Conservation (phyloP, 345 rosid species). For the Bruguiera parviflora region DNA sequence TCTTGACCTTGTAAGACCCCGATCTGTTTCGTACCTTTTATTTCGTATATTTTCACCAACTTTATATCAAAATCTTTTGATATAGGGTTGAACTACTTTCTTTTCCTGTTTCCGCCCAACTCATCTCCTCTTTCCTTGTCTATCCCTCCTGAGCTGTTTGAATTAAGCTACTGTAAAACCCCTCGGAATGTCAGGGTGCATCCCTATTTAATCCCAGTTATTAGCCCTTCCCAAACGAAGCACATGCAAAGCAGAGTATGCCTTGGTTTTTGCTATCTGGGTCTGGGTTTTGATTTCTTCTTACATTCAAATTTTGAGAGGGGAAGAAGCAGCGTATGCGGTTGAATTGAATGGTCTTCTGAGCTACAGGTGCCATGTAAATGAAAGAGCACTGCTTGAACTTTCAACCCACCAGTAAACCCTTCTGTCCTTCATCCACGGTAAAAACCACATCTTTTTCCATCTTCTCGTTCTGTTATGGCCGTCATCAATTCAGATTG, state of each 20-base stretch:
- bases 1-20: constrained; percentile 99
- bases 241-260: constrained; percentile 15
- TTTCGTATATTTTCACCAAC: neutral
- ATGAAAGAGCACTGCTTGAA: neutral
- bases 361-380: neutral
- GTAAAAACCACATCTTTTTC: constrained; percentile 26
- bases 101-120: constrained; percentile 35
- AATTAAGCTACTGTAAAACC: constrained; percentile 1
- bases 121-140: constrained; percentile 79
- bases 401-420: neutral
- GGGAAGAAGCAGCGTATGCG: neutral
- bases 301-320: neutral
- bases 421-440: constrained; percentile 3
- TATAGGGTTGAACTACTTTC: constrained; percentile 14
- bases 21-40: neutral
- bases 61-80: constrained; percentile 13
- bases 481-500: constrained; percentile 33
- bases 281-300: neutral
- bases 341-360: neutral
- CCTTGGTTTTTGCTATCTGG: neutral
- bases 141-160: constrained; percentile 96
- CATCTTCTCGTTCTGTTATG: constrained; percentile 22
- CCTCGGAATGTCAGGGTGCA: neutral
- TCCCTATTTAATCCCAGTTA: neutral
- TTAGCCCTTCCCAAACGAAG: neutral